Percentiles rank a stretch among this genome's conserved stretches.
Conservation (phyloP, 1,284 basidiomycete genomes). For the Apiotrichum akiyoshidainum region DNA sequence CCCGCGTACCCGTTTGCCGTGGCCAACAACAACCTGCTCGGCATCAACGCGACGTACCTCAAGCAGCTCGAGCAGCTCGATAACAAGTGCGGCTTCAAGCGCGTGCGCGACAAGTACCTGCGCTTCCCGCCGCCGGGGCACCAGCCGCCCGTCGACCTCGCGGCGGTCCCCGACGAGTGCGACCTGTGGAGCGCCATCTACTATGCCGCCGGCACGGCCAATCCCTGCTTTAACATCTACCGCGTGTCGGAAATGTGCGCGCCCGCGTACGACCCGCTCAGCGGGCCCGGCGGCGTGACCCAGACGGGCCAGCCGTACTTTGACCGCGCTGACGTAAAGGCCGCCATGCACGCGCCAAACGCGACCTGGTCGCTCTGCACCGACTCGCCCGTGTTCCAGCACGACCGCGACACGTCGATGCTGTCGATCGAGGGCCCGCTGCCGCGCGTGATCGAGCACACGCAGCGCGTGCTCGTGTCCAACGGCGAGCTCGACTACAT, state of each 20-base stretch:
- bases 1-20: conserved; percentile 52
- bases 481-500: conserved; percentile 20
- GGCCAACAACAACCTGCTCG: conserved; percentile 21
- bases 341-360: conserved; percentile 66
- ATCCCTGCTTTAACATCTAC: conserved; percentile 73
- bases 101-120: conserved; percentile 60
- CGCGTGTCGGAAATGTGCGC: conserved; percentile 58
- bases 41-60: conserved; percentile 57
- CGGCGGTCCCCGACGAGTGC: conserved; percentile 54
- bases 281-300: conserved; percentile 57
- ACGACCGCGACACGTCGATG: conserved; percentile 57
- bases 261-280: conserved; percentile 69
- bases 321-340: conserved; percentile 65
- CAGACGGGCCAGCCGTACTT: conserved; percentile 55
- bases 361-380: conserved; percentile 63
- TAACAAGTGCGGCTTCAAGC: conserved; percentile 60
- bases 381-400: conserved; percentile 59
- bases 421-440: conserved; percentile 52
- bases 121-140: conserved; percentile 62
- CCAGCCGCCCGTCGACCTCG: conserved; percentile 16
- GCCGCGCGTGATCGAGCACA: conserved; percentile 58
- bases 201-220: conserved; percentile 59
- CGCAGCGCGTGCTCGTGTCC: conserved; percentile 50
- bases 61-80: conserved; percentile 58
- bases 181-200: conserved; percentile 66